Base-by-base conservation (phyloP, 495 filamentous ascomycete species). In the Astrothelium macrocarpum region DNA sequence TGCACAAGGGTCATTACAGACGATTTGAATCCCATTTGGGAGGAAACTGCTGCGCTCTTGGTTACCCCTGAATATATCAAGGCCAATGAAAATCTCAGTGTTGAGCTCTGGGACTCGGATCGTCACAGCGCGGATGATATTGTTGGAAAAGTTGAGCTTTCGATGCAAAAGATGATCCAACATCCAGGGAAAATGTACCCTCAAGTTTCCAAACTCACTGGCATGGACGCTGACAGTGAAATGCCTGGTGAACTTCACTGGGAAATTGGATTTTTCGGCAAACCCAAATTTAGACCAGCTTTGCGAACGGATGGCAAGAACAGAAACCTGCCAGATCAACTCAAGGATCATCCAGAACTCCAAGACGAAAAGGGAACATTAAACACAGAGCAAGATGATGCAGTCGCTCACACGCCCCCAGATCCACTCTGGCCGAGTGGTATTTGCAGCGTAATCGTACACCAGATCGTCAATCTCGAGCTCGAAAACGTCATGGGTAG, bases 51-150 rank as follows among this genome's bases (percentile, higher is more conserved):
- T n/a, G 91, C 90, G 25, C 76, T 97, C 26, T 78, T 95, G 5
- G 88, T 97, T 2, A 93, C 87, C 5, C 81, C 91, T 0, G 90
- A 96, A 59, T 78, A 93, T 49, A 91, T 97, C 76, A 96, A 95
- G 75, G 92, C 89, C 0, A 85, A 94, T 62, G 93, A 97, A 76
- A 89, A 91, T 71, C 81, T 97, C 29, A 91, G 89, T 32, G 87
- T 97, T 68, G 93, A 97, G 74, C 84, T 96, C 7, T 97, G 93
- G 93, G 93, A 97, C 70, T 93, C 89, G 29, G 93, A 95, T 70
- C 83, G 88, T 1, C 86, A 87, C 62, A 91, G 87, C 31, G 90
- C 93, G 5, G 93, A 96, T 71, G 93, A 97, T 70, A 87, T 96
- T 34, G 90, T 95, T 31, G 93, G 93, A 59, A 97, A 96, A 71